Conservation (phyloP, 257 asterid species). For the Solanum sejunctum region DNA sequence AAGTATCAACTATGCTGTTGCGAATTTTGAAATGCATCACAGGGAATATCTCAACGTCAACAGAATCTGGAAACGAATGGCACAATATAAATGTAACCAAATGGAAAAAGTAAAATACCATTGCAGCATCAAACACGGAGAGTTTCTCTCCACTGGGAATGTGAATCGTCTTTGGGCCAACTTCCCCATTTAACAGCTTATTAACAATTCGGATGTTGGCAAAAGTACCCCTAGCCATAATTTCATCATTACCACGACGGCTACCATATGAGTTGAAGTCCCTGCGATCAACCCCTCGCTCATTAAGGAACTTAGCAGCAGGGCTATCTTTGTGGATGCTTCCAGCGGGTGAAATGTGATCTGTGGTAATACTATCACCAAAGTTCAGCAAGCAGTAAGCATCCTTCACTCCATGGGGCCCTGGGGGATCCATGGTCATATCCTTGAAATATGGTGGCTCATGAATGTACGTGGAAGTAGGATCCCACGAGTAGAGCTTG, state of each 20-base stretch:
- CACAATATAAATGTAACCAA: background rate
- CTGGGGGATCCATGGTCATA: slow-evolving; percentile 92
- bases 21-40: background rate
- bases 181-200: slow-evolving; percentile 9
- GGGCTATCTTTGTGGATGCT: slow-evolving; percentile 93
- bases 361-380: slow-evolving; percentile 91
- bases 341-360: slow-evolving; percentile 97
- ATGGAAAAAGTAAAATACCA: background rate
- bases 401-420: slow-evolving; percentile 72
- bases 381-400: slow-evolving; percentile 88
- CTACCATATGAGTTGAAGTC: slow-evolving; percentile 57
- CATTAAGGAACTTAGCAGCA: slow-evolving; percentile 71
- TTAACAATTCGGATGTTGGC: slow-evolving; percentile 10
- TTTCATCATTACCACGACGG: slow-evolving; percentile 12
- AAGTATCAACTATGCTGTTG: background rate
- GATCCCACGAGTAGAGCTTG: slow-evolving; percentile 77
- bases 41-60: background rate
- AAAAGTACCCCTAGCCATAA: slow-evolving; percentile 11
- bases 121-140: slow-evolving; percentile 9
- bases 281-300: slow-evolving; percentile 72
- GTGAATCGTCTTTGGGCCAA: slow-evolving; percentile 1
- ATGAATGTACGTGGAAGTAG: slow-evolving; percentile 80
- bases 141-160: slow-evolving; percentile 6
- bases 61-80: background rate
- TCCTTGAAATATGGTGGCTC: slow-evolving; percentile 91